Conservation (phyloP, 108 stramenopile species). For the Epipyxis sp. region DNA sequence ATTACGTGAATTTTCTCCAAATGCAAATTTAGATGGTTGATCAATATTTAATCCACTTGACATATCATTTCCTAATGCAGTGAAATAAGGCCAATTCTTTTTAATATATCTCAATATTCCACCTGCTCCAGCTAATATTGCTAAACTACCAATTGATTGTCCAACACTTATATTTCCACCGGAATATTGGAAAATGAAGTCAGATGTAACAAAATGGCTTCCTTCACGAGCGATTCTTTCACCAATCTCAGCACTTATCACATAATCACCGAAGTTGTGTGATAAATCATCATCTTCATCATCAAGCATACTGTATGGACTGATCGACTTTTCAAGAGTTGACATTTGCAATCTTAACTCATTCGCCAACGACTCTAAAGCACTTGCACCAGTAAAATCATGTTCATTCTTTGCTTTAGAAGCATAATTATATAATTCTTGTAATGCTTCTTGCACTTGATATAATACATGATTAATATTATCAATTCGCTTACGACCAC, state of each 20-base stretch:
- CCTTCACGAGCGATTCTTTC: slow-evolving; percentile 7
- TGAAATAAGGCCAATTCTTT: not conserved
- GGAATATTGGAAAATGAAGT: slow-evolving; percentile 4
- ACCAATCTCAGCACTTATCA: not conserved
- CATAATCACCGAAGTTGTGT: not conserved
- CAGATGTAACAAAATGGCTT: not conserved
- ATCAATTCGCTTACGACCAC: not conserved
- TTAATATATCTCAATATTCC: not conserved
- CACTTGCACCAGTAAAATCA: not conserved
- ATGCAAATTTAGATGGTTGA: not conserved
- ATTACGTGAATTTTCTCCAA: not conserved
- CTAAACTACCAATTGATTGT: not conserved
- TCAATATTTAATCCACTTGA: not conserved
- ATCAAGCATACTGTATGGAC: not conserved
- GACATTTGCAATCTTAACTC: not conserved
- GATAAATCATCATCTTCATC: not conserved
- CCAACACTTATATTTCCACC: not conserved
- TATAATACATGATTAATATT: not conserved
- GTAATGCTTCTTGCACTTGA: not conserved
- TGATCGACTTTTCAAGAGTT: not conserved
- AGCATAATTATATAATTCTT: not conserved
- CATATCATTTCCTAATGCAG: not conserved
- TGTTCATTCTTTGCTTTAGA: not conserved
- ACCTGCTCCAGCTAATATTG: slow-evolving; percentile 6
- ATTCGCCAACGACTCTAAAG: not conserved